Percentiles rank a stretch among this genome's conserved stretches.
Conservation (phyloP, 2,329 filamentous ascomycete genomes). For the Dactylellina cionopaga region DNA sequence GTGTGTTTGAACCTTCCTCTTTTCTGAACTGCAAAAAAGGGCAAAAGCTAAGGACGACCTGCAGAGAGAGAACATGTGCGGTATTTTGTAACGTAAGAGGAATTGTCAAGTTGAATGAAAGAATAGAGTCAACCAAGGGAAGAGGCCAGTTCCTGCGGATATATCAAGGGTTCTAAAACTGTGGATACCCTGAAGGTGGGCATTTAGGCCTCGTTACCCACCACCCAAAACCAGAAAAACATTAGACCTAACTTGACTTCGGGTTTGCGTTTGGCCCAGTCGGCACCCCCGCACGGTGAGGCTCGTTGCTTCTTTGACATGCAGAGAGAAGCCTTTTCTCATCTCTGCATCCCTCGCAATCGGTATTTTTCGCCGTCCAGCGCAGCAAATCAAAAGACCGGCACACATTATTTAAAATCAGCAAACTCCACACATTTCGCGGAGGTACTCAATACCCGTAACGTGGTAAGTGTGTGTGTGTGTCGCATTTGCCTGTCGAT, state of each 20-base stretch:
- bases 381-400: background rate
- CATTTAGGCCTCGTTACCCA: slow-evolving; percentile 13
- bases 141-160: slow-evolving; percentile 29
- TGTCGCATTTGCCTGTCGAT: slow-evolving; percentile 21
- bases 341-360: background rate
- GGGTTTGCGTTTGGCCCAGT: slow-evolving; percentile 12
- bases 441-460: background rate
- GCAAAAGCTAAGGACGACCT: background rate
- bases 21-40: slow-evolving; percentile 7
- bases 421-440: background rate
- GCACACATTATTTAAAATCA: background rate
- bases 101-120: slow-evolving; percentile 18
- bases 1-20: slow-evolving; percentile 14
- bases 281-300: slow-evolving; percentile 32
- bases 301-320: slow-evolving; percentile 18
- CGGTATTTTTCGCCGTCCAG: slow-evolving; percentile 4
- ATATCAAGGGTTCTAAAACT: slow-evolving; percentile 51
- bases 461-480: background rate
- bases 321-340: background rate
- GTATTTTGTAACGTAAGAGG: slow-evolving; percentile 39
- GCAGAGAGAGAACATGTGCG: slow-evolving; percentile 17
- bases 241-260: slow-evolving; percentile 11
- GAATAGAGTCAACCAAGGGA: slow-evolving; percentile 31
- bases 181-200: slow-evolving; percentile 42
- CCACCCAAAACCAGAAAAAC: slow-evolving; percentile 8